phyloP scores from a whole-genome alignment of 371 early-diverging fungal species.

The Modicella reniformis region DNA sequence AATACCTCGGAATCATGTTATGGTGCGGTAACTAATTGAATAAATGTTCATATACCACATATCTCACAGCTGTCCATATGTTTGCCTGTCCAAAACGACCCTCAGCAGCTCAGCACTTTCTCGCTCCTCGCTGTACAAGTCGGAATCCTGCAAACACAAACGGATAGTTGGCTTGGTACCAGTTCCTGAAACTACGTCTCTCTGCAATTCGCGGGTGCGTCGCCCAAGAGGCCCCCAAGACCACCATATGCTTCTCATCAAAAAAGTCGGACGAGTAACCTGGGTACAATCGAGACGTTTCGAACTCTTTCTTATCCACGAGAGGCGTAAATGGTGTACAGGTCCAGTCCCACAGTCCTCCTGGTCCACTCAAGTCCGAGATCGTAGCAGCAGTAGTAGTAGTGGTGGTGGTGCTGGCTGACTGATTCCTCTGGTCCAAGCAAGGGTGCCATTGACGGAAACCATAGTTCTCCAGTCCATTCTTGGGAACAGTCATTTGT shows the following conservation, averaged over 20 bases:
- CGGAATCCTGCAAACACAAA: constrained; percentile 72
- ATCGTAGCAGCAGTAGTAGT: constrained; percentile 34
- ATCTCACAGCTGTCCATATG: too few relatives aligned
- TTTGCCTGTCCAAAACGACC: background rate
- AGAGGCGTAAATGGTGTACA: constrained; percentile 64
- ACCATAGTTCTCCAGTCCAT: constrained; percentile 58
- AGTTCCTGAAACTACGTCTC: constrained; percentile 82
- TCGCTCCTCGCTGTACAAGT: constrained; percentile 39
- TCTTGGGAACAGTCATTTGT: constrained; percentile 53
- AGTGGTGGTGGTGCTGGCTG: too few relatives aligned
- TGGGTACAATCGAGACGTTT: constrained; percentile 77
- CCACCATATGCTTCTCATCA: constrained; percentile 84
- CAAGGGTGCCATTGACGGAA: constrained; percentile 73
- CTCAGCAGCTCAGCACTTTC: too few relatives aligned
- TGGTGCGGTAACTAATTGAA: too few relatives aligned
- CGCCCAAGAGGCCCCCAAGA: constrained; percentile 89
- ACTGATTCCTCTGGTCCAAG: too few relatives aligned
- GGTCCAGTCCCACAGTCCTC: constrained; percentile 86
- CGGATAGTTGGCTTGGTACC: constrained; percentile 89
- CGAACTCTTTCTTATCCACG: constrained; percentile 64
- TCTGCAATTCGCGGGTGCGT: constrained; percentile 83
- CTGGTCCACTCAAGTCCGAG: constrained; percentile 67
- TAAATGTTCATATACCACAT: too few relatives aligned
- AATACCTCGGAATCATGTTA: too few relatives aligned
- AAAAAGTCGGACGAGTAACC: constrained; percentile 92